Base-by-base conservation (phyloP, 768 basidiomycete species). In the Mycena rebaudengoi region DNA sequence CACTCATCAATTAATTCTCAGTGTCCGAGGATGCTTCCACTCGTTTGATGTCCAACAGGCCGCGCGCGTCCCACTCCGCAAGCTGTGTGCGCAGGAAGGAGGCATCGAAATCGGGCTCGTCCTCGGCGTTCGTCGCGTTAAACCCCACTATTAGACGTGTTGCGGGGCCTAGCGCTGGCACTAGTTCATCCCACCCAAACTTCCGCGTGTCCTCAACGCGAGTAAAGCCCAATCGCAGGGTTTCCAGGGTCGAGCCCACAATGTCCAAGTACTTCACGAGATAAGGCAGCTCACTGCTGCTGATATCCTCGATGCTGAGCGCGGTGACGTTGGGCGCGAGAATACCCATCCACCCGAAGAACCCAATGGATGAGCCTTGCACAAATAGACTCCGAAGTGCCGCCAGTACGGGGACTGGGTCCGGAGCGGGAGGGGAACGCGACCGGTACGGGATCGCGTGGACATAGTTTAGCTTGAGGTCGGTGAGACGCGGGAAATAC, bases 281-380 rank as follows among this genome's bases (percentile, higher is more conserved):
- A 16, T 40, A 48, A 16, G 51, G 33, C 13, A 65, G 2, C 44
- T 65, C 64, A 23, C 44, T 49, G 43, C 57, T 57, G 29, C n/a
- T 37, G 5, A 65, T 26, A 29, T 60, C 64, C 51, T 23, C 56
- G 0, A 65, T 32, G 3, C 55, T 58, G 8, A 65, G 45, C 13
- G 23, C 8, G n/a, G 2, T 4, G 7, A 39, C 28, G 32, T 30
- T 18, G 16, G 52, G 53, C 14, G 41, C 58, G 45, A 65, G 58
- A n/a, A 44, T 7, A 7, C 26, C 64, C 10, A 65, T 21, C 64
- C 64, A 65, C 4, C 52, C 49, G 21, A 65, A 59, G 41, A 65
- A 65, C n/a, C 56, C 60, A 32, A 62, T 26, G 21, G 65, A 66
- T 12, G 65, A 66, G 29, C 61, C 55, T 21, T 56, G 65, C 11